Base-by-base conservation (phyloP, 1,139 yeast genomes). In the Candida sojae region DNA sequence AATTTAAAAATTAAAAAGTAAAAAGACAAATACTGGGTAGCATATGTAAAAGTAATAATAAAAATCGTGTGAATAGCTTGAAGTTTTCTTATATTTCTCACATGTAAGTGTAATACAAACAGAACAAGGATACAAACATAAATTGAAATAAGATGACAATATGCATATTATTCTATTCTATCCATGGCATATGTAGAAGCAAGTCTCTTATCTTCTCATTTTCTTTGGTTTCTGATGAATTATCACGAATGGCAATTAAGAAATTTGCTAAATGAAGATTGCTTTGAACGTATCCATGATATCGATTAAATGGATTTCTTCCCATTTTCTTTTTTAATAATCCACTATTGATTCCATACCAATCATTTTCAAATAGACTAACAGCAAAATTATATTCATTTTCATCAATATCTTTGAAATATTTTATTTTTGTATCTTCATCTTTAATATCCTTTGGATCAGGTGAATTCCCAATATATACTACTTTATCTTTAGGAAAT, bases 401-500 rank as follows among this genome's bases (percentile, higher is more conserved):
- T 6, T 58, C 52, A 1, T 61, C 53, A 33, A 86, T 60, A 38
- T 79, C 80, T 4, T 67, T 57, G 51, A 75, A 78, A 57, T 80
- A 77, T 34, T 55, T 61, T 52, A 39, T 56, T 49, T 29, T 53
- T 39, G 48, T 63, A 43, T 52, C 62, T 28, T 34, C 39, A 6
- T 49, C 55, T 6, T 58, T 45, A 46, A 55, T 46, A 34, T 56
- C 54, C 21, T 64, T 65, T 1, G 87, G 86, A 4, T 60, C 57
- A 1, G 91, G 96, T n/a, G 81, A 77, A 48, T 82, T 74, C 0
- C 93, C 90, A 34, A 84, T 62, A 59, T 86, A 88, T 3, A 66
- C 57, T 2, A 79, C 71, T 9, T 57, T 59, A 1, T 17, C 23
- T 1, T 48, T 42, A 0, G 80, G 75, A 50, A 68, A 74, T 4